Conservation (phyloP, 1,284 basidiomycete species). For the Moesziomyces globuligerus region DNA sequence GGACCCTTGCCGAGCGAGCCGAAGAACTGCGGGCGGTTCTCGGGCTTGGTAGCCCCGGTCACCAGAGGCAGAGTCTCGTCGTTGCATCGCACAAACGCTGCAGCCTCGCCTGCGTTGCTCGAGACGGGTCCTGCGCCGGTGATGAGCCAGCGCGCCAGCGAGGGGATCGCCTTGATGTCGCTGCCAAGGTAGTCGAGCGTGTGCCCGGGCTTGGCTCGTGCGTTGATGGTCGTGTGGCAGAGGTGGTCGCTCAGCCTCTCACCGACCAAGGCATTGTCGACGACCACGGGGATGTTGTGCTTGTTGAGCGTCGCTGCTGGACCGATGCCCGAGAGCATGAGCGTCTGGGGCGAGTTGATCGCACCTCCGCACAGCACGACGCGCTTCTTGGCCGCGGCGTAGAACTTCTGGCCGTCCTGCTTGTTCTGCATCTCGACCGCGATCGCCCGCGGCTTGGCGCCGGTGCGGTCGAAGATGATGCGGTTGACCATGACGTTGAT, state of each 20-base stretch:
- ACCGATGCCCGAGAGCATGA: slow-evolving; percentile 78
- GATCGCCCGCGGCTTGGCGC: slow-evolving; percentile 45
- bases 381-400: slow-evolving; percentile 62
- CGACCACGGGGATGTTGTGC: slow-evolving; percentile 40
- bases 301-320: slow-evolving; percentile 39
- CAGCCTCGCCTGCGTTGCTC: slow-evolving; percentile 58
- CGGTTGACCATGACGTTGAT: slow-evolving; percentile 49
- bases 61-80: slow-evolving; percentile 60
- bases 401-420: slow-evolving; percentile 38
- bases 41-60: slow-evolving; percentile 39
- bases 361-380: slow-evolving; percentile 70
- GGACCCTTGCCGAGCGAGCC: slow-evolving; percentile 58
- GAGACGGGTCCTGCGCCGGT: slow-evolving; percentile 46
- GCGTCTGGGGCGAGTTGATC: slow-evolving; percentile 71
- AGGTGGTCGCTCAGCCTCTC: slow-evolving; percentile 59
- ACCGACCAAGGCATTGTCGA: slow-evolving; percentile 51
- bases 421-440: slow-evolving; percentile 52
- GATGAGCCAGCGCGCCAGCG: slow-evolving; percentile 45
- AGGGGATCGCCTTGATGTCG: slow-evolving; percentile 29
- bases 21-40: slow-evolving; percentile 52
- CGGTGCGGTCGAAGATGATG: slow-evolving; percentile 49
- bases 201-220: slow-evolving; percentile 26
- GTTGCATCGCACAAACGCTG: slow-evolving; percentile 65
- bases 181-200: slow-evolving; percentile 48
- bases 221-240: slow-evolving; percentile 37